phyloP scores from a whole-genome alignment of 2,329 filamentous ascomycete species.

The Pestalotiopsis fici region DNA sequence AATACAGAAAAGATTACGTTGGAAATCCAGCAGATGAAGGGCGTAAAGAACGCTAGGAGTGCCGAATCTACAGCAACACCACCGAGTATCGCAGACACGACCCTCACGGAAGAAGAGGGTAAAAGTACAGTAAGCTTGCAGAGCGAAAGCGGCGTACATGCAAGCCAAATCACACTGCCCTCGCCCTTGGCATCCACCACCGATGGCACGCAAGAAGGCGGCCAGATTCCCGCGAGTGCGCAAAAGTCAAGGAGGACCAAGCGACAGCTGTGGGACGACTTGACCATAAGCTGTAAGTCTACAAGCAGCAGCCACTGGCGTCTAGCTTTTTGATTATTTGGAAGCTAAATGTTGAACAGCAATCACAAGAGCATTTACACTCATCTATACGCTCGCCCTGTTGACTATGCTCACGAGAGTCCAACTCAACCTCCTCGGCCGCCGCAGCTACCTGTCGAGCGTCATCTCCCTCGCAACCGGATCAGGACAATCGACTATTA shows the following conservation, averaged over 20 bases:
- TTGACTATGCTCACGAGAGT: conserved; percentile 91
- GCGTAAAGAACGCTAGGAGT: conserved; percentile 64
- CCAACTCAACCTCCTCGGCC: conserved; percentile 94
- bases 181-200: conserved; percentile 41
- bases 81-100: conserved; percentile 66
- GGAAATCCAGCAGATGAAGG: conserved; percentile 92
- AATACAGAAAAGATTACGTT: conserved; percentile 92
- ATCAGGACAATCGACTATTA: conserved; percentile 74
- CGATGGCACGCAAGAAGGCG: conserved; percentile 43
- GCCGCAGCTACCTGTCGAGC: conserved; percentile 92
- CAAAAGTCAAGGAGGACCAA: conserved; percentile 74
- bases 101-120: conserved; percentile 79
- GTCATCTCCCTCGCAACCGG: conserved; percentile 89
- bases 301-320: no score
- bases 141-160: conserved; percentile 81
- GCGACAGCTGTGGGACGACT: conserved; percentile 93
- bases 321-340: not conserved
- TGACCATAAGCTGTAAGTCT: conserved; percentile 87
- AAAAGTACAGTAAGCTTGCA: conserved; percentile 74
- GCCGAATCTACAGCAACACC: conserved; percentile 48
- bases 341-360: conserved; percentile 50
- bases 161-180: conserved; percentile 71
- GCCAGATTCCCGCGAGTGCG: conserved; percentile 25
- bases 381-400: conserved; percentile 88
- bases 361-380: conserved; percentile 85